Percentiles rank a stretch among this genome's conserved stretches.
phyloP scores from a whole-genome alignment of 768 basidiomycete genomes.

The Suillus hirtellus region DNA sequence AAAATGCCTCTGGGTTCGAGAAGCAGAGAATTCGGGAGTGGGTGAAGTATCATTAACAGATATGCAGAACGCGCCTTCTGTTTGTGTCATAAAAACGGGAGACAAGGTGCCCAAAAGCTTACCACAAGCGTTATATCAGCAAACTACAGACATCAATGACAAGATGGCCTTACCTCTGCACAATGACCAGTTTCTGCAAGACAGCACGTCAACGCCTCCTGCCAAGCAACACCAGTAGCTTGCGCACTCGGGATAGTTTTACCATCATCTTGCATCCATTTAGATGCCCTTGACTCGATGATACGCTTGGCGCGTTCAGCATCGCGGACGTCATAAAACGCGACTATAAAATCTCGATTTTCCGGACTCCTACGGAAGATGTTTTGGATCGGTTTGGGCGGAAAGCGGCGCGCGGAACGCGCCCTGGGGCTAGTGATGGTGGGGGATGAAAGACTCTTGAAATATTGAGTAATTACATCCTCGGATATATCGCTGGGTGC shows the following conservation, averaged over 20 bases:
- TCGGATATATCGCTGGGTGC: slow-evolving; percentile 36
- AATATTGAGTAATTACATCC: slow-evolving; percentile 32
- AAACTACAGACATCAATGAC: slow-evolving; percentile 5
- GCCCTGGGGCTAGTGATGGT: slow-evolving; percentile 12
- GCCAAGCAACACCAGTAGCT: slow-evolving; percentile 18
- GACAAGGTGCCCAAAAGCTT: slow-evolving; percentile 52
- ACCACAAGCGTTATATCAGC: slow-evolving; percentile 15
- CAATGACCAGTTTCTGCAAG: slow-evolving; percentile 50
- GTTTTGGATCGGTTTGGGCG: slow-evolving; percentile 47
- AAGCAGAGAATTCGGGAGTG: slow-evolving; percentile 26
- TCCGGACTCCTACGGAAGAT: slow-evolving; percentile 54
- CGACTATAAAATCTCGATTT: slow-evolving; percentile 54
- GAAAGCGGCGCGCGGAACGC: slow-evolving; percentile 1
- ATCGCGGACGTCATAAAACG: slow-evolving; percentile 62
- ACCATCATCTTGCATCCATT: slow-evolving; percentile 5
- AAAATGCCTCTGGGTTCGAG: slow-evolving; percentile 17
- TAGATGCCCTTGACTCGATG: slow-evolving; percentile 31
- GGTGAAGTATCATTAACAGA: slow-evolving; percentile 35
- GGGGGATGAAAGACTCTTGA: slow-evolving; percentile 27
- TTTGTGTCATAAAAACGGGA: slow-evolving; percentile 50
- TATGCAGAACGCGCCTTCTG: slow-evolving; percentile 54
- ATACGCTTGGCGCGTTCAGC: slow-evolving; percentile 47
- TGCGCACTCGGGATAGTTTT: slow-evolving; percentile 14
- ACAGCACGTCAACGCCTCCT: slow-evolving; percentile 38
- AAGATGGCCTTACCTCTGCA: slow-evolving; percentile 37